A percentile compares a stretch with the other conserved stretches of the same genome.
Evolutionary conservation across 345 rosid species (phyloP).

Genomic region (Adansonia digitata): DNA sequence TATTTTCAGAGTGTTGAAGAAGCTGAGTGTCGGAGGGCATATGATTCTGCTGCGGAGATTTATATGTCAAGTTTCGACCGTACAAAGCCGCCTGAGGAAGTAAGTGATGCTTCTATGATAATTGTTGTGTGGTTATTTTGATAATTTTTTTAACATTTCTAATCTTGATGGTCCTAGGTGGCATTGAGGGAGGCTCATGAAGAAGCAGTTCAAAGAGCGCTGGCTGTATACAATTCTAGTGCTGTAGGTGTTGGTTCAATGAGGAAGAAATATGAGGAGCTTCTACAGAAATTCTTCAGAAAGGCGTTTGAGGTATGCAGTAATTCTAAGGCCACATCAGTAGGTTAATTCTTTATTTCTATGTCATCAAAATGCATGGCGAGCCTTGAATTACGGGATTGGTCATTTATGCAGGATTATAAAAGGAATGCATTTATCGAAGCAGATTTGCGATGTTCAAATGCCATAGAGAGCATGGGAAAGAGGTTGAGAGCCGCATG

Average conservation of each 20-base stretch:
- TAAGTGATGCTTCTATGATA: constrained; percentile 27
- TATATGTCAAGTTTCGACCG: constrained; percentile 68
- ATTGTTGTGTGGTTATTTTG: constrained; percentile 10
- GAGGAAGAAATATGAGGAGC: constrained; percentile 79
- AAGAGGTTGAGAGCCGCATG: constrained; percentile 90
- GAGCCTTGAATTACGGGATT: neutral
- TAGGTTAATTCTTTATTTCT: neutral
- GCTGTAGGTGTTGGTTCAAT: constrained; percentile 84
- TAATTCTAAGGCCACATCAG: neutral
- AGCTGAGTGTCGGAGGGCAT: constrained; percentile 88
- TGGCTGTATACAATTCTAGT: constrained; percentile 56
- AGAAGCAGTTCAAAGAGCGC: constrained; percentile 68
- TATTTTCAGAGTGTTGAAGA: constrained; percentile 88
- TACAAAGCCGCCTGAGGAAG: constrained; percentile 83
- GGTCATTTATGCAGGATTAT: constrained; percentile 55
- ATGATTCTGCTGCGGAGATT: constrained; percentile 67
- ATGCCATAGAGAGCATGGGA: constrained; percentile 76
- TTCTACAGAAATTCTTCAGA: constrained; percentile 71
- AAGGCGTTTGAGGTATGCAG: constrained; percentile 75
- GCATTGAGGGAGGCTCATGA: constrained; percentile 86
- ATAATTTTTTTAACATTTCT: constrained; percentile 12
- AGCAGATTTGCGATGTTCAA: constrained; percentile 78
- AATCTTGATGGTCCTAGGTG: constrained; percentile 46
- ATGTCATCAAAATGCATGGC: neutral
- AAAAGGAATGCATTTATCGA: constrained; percentile 76